phyloP scores from a whole-genome alignment of 495 filamentous ascomycete species.

The Platismatia glauca region DNA sequence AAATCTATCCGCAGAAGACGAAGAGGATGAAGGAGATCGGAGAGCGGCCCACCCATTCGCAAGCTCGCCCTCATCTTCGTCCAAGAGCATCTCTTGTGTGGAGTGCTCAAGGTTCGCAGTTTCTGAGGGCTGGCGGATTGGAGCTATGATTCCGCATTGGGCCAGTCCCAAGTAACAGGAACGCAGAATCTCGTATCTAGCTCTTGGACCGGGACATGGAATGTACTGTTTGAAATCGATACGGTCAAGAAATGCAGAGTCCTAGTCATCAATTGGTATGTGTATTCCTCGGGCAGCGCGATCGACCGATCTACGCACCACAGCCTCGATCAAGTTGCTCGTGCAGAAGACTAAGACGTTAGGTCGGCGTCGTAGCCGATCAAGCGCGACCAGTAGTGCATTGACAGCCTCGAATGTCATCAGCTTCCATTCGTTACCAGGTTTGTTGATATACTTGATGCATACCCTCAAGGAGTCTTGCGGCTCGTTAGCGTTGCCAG shows the following conservation, averaged over 20 bases:
- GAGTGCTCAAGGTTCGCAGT: neutral
- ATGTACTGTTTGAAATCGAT: constrained; percentile 45
- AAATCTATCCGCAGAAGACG: neutral
- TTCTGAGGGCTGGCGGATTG: neutral
- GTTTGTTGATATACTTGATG: neutral
- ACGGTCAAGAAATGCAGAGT: constrained; percentile 49
- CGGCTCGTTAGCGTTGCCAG: constrained; percentile 38
- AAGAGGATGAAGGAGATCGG: neutral
- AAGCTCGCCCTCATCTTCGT: neutral
- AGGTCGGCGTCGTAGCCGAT: constrained; percentile 30
- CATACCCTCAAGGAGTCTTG: constrained; percentile 40
- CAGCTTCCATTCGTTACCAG: neutral
- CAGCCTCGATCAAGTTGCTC: constrained; percentile 38
- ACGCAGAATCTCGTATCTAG: constrained; percentile 45
- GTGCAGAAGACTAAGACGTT: constrained; percentile 47
- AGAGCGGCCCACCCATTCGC: neutral
- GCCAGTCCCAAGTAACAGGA: constrained; percentile 42
- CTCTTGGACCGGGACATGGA: constrained; percentile 29
- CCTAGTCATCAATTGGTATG: constrained; percentile 14
- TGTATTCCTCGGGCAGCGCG: neutral
- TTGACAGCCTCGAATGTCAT: constrained; percentile 26
- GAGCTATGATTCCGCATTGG: constrained; percentile 32
- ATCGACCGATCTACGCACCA: constrained; percentile 24
- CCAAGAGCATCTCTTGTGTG: neutral
- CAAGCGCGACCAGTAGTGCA: constrained; percentile 31